A percentile compares a stretch with the other conserved stretches of the same genome.
Conservation (phyloP, 176 grass and related monocot species). For the Phyllostachys edulis region DNA sequence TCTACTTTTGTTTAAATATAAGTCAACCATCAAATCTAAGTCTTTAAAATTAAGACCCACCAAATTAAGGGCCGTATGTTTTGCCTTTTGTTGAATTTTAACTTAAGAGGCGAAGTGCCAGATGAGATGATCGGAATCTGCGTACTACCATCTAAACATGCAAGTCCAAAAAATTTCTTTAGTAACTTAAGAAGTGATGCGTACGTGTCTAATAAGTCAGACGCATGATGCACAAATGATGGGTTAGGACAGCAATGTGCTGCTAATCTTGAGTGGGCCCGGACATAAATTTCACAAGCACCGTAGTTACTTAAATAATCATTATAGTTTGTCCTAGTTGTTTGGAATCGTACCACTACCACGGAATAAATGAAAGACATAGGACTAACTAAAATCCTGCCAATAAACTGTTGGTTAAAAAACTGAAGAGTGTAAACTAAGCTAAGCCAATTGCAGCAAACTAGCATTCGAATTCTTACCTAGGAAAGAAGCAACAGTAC, state of each 20-base stretch:
- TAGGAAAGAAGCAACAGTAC: background rate
- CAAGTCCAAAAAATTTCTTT: slow-evolving; percentile 15
- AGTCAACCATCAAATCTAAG: too few species aligned
- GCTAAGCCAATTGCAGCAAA: slow-evolving; percentile 1
- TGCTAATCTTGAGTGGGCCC: slow-evolving; percentile 34
- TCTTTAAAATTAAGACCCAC: too few species aligned
- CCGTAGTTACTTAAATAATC: slow-evolving; percentile 25
- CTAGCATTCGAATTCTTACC: slow-evolving; percentile 7
- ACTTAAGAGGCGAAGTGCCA: background rate
- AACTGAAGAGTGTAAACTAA: slow-evolving; percentile 12
- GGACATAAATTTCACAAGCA: slow-evolving; percentile 31
- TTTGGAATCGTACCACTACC: slow-evolving; percentile 41
- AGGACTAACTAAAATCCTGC: background rate
- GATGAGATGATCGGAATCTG: background rate
- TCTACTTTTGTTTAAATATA: too few species aligned
- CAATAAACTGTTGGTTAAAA: background rate
- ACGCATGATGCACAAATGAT: slow-evolving; percentile 47
- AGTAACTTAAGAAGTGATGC: background rate
- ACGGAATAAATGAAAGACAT: slow-evolving; percentile 32
- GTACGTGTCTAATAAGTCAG: slow-evolving; percentile 14
- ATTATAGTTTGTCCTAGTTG: slow-evolving; percentile 42
- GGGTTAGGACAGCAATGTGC: slow-evolving; percentile 22
- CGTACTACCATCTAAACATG: slow-evolving; percentile 15
- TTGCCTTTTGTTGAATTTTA: background rate
- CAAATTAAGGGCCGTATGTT: too few species aligned